Conservation (phyloP, 495 filamentous ascomycete species). For the Platismatia glauca region DNA sequence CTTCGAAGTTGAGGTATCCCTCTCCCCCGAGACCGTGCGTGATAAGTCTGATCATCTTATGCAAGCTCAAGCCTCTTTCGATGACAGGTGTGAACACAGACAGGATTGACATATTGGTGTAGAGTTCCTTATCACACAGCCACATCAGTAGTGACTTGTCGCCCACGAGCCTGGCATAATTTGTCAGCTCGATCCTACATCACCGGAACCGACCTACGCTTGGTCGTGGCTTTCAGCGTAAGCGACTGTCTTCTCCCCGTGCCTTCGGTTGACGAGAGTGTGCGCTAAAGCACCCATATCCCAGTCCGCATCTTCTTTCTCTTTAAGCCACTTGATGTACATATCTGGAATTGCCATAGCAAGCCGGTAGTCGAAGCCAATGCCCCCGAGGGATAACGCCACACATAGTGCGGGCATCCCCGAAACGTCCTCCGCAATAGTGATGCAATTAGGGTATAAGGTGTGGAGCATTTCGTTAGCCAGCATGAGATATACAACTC, state of each 20-base stretch:
- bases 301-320: conserved; percentile 86
- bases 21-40: conserved; percentile 94
- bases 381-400: conserved; percentile 71
- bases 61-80: conserved; percentile 79
- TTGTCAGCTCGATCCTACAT: conserved; percentile 28
- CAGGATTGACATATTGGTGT: conserved; percentile 91
- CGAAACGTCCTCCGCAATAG: conserved; percentile 93
- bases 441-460: conserved; percentile 77
- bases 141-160: conserved; percentile 97
- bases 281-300: conserved; percentile 77
- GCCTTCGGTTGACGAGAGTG: conserved; percentile 82
- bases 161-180: conserved; percentile 65
- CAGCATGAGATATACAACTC: conserved; percentile 89
- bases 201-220: conserved; percentile 60
- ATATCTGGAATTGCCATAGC: conserved; percentile 98
- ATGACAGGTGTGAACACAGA: conserved; percentile 81
- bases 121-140: conserved; percentile 94
- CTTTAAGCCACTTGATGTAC: conserved; percentile 98
- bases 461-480: conserved; percentile 94
- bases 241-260: conserved; percentile 97
- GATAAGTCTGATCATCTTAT: conserved; percentile 94
- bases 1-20: conserved; percentile 96
- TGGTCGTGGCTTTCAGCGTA: conserved; percentile 97
- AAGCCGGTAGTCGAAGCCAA: conserved; percentile 95
- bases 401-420: conserved; percentile 95